Percentiles rank a stretch among this genome's conserved stretches.
These are phyloP conservation scores for Chaetomiaceae sp. DNA, from an alignment of 2,329 filamentous ascomycete species.

Conservation along the genomic window DNA sequence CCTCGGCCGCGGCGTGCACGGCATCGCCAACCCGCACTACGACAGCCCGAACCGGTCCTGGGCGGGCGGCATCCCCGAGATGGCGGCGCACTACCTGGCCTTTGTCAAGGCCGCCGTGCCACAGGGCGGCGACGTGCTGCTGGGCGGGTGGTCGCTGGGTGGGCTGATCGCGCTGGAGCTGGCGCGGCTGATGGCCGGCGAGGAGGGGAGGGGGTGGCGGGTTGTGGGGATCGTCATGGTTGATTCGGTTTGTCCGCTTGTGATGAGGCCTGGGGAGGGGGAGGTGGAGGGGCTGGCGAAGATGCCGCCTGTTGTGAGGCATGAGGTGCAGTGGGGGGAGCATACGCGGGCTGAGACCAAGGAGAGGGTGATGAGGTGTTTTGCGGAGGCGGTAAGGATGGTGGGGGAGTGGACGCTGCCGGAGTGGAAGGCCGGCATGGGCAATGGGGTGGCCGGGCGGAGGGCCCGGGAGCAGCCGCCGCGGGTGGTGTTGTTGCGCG, in stretches of 20 bases:
- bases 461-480: conserved; percentile 35
- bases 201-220: conserved; percentile 27
- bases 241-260: conserved; percentile 41
- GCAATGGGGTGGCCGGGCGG: not conserved
- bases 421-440: conserved; percentile 34
- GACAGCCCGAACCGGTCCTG: conserved; percentile 42
- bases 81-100: conserved; percentile 46
- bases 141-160: conserved; percentile 55
- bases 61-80: conserved; percentile 48
- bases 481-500: conserved; percentile 42
- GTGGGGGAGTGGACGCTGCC: conserved; percentile 39
- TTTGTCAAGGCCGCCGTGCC: conserved; percentile 40
- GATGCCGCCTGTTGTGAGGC: conserved; percentile 23
- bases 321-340: conserved; percentile 26
- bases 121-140: conserved; percentile 37
- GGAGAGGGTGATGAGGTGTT: conserved; percentile 34
- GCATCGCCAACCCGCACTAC: conserved; percentile 52
- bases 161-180: conserved; percentile 49
- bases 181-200: conserved; percentile 32
- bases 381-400: conserved; percentile 40
- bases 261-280: no score
- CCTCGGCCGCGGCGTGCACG: conserved; percentile 47
- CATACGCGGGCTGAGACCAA: conserved; percentile 29
- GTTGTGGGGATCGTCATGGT: conserved; percentile 50
- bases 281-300: not conserved